A percentile compares a stretch with the other conserved stretches of the same genome.
Conservation (phyloP, 2,329 filamentous ascomycete genomes). For the Rhynchosporium secalis region DNA sequence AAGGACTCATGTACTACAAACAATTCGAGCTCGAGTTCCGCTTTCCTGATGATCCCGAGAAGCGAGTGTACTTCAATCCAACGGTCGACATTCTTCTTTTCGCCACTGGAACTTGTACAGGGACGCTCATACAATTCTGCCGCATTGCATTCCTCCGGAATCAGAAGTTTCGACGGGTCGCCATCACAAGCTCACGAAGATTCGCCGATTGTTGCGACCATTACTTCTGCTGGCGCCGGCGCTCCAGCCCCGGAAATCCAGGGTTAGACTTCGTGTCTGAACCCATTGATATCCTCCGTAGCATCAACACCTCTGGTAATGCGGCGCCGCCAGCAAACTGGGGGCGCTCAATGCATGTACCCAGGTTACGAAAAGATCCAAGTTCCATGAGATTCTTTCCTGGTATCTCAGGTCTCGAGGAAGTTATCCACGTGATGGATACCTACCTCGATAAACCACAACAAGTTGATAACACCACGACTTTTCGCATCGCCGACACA, state of each 20-base stretch:
- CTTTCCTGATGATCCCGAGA: neutral
- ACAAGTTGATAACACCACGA: neutral
- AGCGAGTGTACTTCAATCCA: neutral
- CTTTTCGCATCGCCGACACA: neutral
- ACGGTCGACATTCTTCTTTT: neutral
- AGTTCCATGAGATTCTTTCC: neutral
- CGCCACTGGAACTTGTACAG: no score
- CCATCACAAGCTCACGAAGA: neutral
- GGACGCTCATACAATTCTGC: neutral
- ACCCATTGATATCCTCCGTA: neutral
- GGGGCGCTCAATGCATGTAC: neutral
- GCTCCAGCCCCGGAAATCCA: neutral
- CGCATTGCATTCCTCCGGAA: neutral
- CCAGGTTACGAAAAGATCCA: neutral
- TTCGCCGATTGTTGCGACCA: neutral
- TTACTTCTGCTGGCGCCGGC: neutral
- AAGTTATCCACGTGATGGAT: neutral
- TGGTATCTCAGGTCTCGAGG: neutral
- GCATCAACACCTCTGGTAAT: neutral
- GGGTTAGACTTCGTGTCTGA: neutral
- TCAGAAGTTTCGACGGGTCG: neutral
- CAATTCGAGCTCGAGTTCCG: neutral
- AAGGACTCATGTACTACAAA: neutral
- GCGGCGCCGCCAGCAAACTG: neutral
- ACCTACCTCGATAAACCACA: neutral